Evolutionary conservation across 768 basidiomycete genomes (phyloP), one percentile per base, ranked within the genome.

Genomic region (Suillus discolor): DNA sequence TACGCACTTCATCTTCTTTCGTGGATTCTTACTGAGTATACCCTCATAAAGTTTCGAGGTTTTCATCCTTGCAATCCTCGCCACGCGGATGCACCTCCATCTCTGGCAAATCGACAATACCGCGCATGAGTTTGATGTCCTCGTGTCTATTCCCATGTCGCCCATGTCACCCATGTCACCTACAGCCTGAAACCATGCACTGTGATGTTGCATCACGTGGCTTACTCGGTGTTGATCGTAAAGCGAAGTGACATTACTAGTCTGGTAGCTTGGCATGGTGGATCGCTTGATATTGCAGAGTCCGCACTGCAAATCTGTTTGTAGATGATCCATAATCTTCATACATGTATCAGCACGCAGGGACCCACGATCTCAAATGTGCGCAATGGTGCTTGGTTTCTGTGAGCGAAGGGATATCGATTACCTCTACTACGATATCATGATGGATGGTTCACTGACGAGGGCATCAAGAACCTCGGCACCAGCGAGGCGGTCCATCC

Each of bases 11-110:
- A 31, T 31, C 9, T 54, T 31, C 28, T 31, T 2, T 20, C 9
- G 28, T 11, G 28, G 28, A 31, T 28, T 31, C 18, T 9, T 34
- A 20, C 53, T 54, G 9, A 54, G 9, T 11, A 54, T 31, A n/a
- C n/a, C 25, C 25, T 7, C 13, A 9, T 18, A 31, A 28, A 54
- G 53, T 11, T 54, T 31, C 1, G 16, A 54, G 28, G 31, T 54
- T 18, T 54, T 54, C 18, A 31, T 54, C 16, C 28, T 54, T 54
- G 28, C 53, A 9, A 54, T 54, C 28, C 53, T 54, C 9, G 53
- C 53, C 28, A 54, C 53, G 18, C 53, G 53, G 15, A 54, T 54
- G 53, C 53, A 54, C 53, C 53, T 54, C 31, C 53, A 18, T 18
- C 53, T 54, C 16, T 54, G 53, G 53, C 53, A 18, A 9, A 54